Evolutionary conservation across 495 filamentous ascomycete species (phyloP).

Genomic region (Podospora anserina): DNA sequence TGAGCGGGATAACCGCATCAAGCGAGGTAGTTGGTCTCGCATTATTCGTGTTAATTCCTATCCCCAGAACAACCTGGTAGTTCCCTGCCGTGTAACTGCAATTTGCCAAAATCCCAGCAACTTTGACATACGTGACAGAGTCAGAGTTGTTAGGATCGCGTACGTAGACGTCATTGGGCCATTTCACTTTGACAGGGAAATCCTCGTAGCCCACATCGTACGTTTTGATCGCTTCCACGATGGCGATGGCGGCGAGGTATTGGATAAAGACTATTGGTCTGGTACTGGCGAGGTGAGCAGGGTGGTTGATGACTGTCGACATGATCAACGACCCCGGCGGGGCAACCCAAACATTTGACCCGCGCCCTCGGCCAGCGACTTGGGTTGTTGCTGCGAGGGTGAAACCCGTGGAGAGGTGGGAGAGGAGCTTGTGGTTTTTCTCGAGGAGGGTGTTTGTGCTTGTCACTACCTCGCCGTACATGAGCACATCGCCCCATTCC

Average conservation of each 20-base stretch:
- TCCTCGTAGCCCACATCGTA: conserved; percentile 69
- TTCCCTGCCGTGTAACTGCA: conserved; percentile 72
- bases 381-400: conserved; percentile 91
- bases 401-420: conserved; percentile 73
- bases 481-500: conserved; percentile 69
- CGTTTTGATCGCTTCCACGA: conserved; percentile 75
- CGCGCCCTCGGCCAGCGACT: conserved; percentile 85
- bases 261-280: conserved; percentile 93
- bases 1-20: conserved; percentile 62
- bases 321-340: conserved; percentile 82
- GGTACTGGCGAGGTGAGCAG: conserved; percentile 60
- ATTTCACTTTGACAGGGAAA: conserved; percentile 84
- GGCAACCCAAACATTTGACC: conserved; percentile 91
- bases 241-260: conserved; percentile 88
- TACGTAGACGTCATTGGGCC: conserved; percentile 97
- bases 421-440: conserved; percentile 78
- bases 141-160: conserved; percentile 62
- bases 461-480: conserved; percentile 92
- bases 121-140: conserved; percentile 73
- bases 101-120: conserved; percentile 91
- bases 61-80: conserved; percentile 85
- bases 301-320: conserved; percentile 80
- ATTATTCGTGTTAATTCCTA: conserved; percentile 88
- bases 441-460: conserved; percentile 95
- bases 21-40: conserved; percentile 82